phyloP scores from a whole-genome alignment of 2,329 filamentous ascomycete genomes.

The Exophiala oligosperma region DNA sequence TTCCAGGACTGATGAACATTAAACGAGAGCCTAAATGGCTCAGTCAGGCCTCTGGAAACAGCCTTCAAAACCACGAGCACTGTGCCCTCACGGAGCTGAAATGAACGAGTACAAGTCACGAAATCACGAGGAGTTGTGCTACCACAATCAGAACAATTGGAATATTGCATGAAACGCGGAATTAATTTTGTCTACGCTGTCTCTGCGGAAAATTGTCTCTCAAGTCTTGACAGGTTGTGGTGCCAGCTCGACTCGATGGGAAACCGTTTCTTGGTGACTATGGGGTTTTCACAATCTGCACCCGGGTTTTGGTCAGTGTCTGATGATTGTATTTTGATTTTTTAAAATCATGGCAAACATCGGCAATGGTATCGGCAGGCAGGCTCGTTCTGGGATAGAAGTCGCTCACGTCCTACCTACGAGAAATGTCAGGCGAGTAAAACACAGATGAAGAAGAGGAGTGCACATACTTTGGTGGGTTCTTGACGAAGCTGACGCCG shows the following conservation, averaged over 20 bases:
- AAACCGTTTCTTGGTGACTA: constrained; percentile 2
- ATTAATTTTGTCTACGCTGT: constrained; percentile 13
- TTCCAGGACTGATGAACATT: too few relatives aligned
- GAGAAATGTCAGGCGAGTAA: constrained; percentile 26
- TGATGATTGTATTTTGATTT: constrained; percentile 12
- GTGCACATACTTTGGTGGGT: constrained; percentile 57
- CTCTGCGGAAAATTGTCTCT: constrained; percentile 1
- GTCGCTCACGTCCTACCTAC: constrained; percentile 26
- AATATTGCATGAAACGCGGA: constrained; percentile 2
- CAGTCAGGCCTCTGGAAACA: too few relatives aligned
- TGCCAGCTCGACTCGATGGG: constrained; percentile 6
- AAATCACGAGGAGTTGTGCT: too few relatives aligned
- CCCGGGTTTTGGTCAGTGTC: constrained; percentile 21
- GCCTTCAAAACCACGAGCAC: too few relatives aligned
- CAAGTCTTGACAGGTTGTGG: constrained; percentile 3
- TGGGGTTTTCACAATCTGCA: constrained; percentile 22
- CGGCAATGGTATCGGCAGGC: constrained; percentile 12
- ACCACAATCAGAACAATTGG: not conserved
- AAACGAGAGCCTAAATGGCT: too few relatives aligned
- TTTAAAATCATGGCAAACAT: constrained; percentile 2
- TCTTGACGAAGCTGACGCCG: constrained; percentile 86
- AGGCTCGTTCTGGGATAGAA: constrained; percentile 27
- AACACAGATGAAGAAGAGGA: constrained; percentile 14
- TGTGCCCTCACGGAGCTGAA: too few relatives aligned
- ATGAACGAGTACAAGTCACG: too few relatives aligned